Evolutionary conservation across 228 moss, liverwort and hornwort species (phyloP), one percentile per base, ranked within the genome.

Genomic region (Sphagnum magellanicum): DNA sequence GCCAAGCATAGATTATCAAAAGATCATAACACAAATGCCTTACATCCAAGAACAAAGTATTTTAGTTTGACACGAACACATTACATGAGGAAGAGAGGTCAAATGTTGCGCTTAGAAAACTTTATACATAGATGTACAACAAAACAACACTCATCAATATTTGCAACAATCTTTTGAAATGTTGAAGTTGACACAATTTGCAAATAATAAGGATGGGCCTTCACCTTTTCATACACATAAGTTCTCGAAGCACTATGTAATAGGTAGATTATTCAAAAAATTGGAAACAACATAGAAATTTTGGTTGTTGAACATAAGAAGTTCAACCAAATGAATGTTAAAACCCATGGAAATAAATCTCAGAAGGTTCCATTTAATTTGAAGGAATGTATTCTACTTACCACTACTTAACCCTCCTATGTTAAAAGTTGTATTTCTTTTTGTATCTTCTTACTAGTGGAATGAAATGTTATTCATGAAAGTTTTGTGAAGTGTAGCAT

Each of bases 181-280:
- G 71, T 81, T 91, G 50, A 82, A 63, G 16, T 74, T 75, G 63
- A 50, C 75, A 67, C 14, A 84, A 78, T 75, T 75, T 69, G 4
- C 75, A 68, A 8, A 83, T 79, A 63, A 92, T 71, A 68, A 91
- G 64, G 48, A 58, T 94, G 87, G 4, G 78, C 83, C 79, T 89
- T 94, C 75, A 98, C 14, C 50, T 77, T 89, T 50, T 81, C 86
- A 71, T 92, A 94, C 79, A 94, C 79, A 77, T 91, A 94, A 67
- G 90, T 83, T 80, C 98, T 94, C 50, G 92, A 90, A 70, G 81
- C 91, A 75, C 76, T 71, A 90, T 93, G 86, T 69, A 83, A 55
- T 55, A 4, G 1, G 3, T 12, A 32, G 3, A 32, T 32, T 32
- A 32, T 32, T 2, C 32, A 32, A 32, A 3, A 32, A 3, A 32